phyloP scores from a whole-genome alignment of 2,329 filamentous ascomycete species.

The Colletotrichum sp. region DNA sequence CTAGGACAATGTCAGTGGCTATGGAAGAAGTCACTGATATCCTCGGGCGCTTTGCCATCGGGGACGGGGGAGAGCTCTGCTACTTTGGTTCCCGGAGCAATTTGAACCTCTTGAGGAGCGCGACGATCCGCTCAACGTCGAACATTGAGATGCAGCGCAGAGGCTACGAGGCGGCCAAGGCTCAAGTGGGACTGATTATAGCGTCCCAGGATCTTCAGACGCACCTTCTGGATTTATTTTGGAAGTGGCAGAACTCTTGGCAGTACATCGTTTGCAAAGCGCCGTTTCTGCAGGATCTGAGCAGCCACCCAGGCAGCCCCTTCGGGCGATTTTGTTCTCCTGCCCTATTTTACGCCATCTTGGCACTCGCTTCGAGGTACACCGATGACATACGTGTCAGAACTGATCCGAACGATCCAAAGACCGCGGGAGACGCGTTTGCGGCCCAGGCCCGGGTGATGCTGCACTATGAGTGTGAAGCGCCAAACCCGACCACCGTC shows the following conservation, averaged over 20 bases:
- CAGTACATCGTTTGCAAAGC: background rate
- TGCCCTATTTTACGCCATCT: background rate
- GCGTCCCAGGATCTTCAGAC: background rate
- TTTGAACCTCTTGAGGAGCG: background rate
- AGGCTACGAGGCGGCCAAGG: background rate
- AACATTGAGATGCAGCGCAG: background rate
- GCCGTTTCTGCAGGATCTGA: background rate
- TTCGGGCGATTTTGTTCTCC: background rate
- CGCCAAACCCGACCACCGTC: background rate
- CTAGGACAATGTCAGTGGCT: background rate
- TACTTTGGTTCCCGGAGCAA: background rate
- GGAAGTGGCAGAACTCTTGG: background rate
- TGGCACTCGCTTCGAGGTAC: background rate
- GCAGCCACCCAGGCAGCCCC: background rate
- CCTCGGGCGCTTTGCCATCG: background rate
- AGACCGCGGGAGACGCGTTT: background rate
- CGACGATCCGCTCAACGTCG: background rate
- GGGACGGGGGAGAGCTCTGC: background rate
- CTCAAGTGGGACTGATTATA: background rate
- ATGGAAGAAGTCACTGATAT: background rate
- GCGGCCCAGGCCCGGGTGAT: background rate
- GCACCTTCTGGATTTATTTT: background rate
- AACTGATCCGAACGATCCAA: background rate
- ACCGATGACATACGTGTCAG: background rate
- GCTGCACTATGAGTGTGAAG: background rate